Base-by-base conservation (phyloP, 2,329 filamentous ascomycete species). In the Raffaelea albimanens region DNA sequence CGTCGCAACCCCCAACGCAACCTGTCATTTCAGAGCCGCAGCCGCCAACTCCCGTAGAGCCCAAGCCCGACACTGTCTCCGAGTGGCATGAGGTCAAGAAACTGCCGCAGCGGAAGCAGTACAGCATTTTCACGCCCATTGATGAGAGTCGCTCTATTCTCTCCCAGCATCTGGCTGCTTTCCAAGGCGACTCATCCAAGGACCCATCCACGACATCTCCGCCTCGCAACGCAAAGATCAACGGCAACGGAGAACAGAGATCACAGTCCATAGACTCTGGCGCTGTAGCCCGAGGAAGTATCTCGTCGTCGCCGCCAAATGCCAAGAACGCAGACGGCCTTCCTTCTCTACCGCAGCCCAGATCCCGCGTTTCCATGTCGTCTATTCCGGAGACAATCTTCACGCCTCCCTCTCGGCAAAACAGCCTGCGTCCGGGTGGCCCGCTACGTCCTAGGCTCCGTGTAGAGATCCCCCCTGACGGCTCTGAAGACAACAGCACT, bases 51-150 rank as follows among this genome's bases (percentile, higher is more conserved):
- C 68, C 80, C 48, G 63, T 72, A 47, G 45, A 52, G 21, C 48
- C 38, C 4, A 51, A 50, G 43, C 21, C 43, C 10, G 50, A 53
- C 3, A 5, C 48, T 1, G 22, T 16, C 1, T 34, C 45, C 3
- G 51, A 53, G n/a, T 53, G 47, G 73, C 74, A 53, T 10, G 70
- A 70, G 18, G 74, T 80, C 52, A 78, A 78, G 63, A 80, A 77
- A 55, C 69, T 86, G 53, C 82, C 84, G 2, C 85, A 83, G 58
- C 82, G 86, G 31, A 90, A 90, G 62, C 83, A 84, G 20, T 84
- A 90, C 61, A 96, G 90, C 63, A 97, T 98, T 50, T 97, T 97
- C 61, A 98, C 93, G 0, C 93, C 93, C 0, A 95, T 98, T 53
- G 93, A 97, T 58, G 90, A 95, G 61, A 89, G 85, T 57, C 79